These are phyloP conservation scores for Globisporangium viniferum DNA, from an alignment of 352 stramenopile species.

Conservation along the genomic window DNA sequence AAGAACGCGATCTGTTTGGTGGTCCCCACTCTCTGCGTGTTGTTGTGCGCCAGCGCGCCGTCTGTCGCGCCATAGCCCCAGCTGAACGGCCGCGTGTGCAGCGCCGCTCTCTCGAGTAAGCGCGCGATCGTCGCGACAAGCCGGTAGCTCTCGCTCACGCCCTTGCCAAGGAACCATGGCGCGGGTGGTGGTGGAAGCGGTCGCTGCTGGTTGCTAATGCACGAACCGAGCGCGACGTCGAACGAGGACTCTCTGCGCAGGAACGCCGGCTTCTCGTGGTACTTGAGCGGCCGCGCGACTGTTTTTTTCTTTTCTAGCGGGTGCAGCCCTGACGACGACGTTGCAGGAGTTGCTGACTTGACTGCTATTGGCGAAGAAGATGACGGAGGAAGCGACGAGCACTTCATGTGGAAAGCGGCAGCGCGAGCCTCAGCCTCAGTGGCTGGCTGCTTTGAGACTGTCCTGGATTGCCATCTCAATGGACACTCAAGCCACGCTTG, in stretches of 20 bases:
- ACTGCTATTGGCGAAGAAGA: not conserved
- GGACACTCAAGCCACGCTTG: no score
- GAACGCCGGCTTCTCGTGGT: constrained; percentile 44
- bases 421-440: not conserved
- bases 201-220: not conserved
- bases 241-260: constrained; percentile 33
- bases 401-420: not conserved
- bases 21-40: constrained; percentile 19
- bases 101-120: constrained; percentile 22
- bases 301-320: constrained; percentile 28
- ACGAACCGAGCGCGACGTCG: not conserved
- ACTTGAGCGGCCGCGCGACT: constrained; percentile 33
- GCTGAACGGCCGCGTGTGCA: constrained; percentile 31
- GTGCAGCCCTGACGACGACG: not conserved
- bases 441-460: no score
- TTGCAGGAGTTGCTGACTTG: not conserved
- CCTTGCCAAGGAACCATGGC: constrained; percentile 22
- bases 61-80: constrained; percentile 60
- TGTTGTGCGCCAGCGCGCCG: constrained; percentile 39
- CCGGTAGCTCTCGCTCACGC: constrained; percentile 35
- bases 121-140: constrained; percentile 40
- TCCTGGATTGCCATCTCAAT: no score
- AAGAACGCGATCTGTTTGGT: constrained; percentile 41
- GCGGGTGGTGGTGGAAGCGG: not conserved
- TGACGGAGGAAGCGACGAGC: not conserved